phyloP scores from a whole-genome alignment of 768 basidiomycete species.

The Dentipellis fragilis region DNA sequence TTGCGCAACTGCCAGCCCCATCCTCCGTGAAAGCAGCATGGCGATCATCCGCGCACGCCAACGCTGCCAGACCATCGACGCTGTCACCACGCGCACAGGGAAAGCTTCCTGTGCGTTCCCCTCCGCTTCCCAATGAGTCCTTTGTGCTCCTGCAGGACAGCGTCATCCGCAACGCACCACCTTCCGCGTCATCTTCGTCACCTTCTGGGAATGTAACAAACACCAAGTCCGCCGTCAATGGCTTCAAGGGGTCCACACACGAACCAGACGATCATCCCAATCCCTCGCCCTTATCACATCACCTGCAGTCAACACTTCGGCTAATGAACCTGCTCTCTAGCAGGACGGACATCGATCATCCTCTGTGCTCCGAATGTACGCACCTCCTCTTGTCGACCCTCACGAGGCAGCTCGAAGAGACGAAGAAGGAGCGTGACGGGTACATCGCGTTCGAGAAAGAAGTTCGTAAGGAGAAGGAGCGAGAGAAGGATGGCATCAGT shows the following conservation, averaged over 20 bases:
- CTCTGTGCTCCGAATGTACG: constrained; percentile 91
- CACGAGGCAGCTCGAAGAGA: constrained; percentile 78
- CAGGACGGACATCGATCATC: constrained; percentile 79
- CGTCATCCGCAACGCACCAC: constrained; percentile 60
- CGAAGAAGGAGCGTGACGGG: constrained; percentile 83
- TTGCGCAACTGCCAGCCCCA: constrained; percentile 36
- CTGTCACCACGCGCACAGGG: constrained; percentile 48
- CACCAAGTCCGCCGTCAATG: constrained; percentile 25
- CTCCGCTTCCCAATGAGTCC: constrained; percentile 68
- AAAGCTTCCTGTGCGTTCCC: constrained; percentile 47
- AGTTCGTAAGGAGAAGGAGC: constrained; percentile 70
- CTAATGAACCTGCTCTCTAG: constrained; percentile 72
- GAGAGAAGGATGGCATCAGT: constrained; percentile 49
- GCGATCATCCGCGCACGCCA: constrained; percentile 42
- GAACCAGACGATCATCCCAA: constrained; percentile 43
- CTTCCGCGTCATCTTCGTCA: constrained; percentile 32
- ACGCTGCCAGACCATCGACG: constrained; percentile 19
- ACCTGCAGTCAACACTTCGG: constrained; percentile 63
- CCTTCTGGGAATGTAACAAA: constrained; percentile 33
- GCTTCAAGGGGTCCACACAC: constrained; percentile 18
- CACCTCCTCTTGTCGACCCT: constrained; percentile 68
- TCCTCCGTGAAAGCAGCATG: constrained; percentile 50
- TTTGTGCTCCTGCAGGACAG: constrained; percentile 89
- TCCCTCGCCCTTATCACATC: constrained; percentile 69
- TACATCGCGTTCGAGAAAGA: constrained; percentile 92